These are phyloP conservation scores for Boletus subcaerulescens DNA, from an alignment of 768 basidiomycete genomes.

Conservation along the genomic window DNA sequence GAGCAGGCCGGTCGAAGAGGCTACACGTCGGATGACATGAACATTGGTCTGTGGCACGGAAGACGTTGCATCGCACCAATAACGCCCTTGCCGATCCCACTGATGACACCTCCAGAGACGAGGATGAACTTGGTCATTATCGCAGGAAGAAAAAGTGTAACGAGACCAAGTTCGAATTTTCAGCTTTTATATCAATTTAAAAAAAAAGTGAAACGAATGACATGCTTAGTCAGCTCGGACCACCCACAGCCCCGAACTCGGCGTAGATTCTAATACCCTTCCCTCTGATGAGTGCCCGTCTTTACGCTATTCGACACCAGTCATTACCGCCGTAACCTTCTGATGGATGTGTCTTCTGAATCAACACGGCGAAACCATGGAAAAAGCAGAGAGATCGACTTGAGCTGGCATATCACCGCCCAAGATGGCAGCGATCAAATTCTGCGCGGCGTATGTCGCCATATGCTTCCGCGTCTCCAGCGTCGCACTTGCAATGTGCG, in stretches of 20 bases:
- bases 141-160: slow-evolving; percentile 5
- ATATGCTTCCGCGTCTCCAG: slow-evolving; percentile 79
- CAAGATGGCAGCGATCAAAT: slow-evolving; percentile 44
- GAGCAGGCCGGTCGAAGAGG: slow-evolving; percentile 93
- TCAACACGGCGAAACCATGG: background rate
- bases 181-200: background rate
- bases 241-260: too few relatives aligned
- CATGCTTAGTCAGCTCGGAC: slow-evolving; percentile 14
- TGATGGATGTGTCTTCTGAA: background rate
- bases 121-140: slow-evolving; percentile 94
- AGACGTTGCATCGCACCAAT: slow-evolving; percentile 65
- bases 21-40: slow-evolving; percentile 42
- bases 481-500: slow-evolving; percentile 91
- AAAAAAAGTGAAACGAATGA: background rate
- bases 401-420: slow-evolving; percentile 61
- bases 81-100: slow-evolving; percentile 98
- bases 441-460: slow-evolving; percentile 72
- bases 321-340: background rate
- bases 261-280: background rate
- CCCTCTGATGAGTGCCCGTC: background rate
- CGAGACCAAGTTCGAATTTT: background rate
- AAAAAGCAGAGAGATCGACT: slow-evolving; percentile 31
- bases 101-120: slow-evolving; percentile 96
- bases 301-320: background rate
- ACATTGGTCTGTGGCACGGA: slow-evolving; percentile 13